A percentile compares a stretch with the other conserved stretches of the same genome.
phyloP scores from a whole-genome alignment of 2,329 filamentous ascomycete species.

The Scorias spongiosa region DNA sequence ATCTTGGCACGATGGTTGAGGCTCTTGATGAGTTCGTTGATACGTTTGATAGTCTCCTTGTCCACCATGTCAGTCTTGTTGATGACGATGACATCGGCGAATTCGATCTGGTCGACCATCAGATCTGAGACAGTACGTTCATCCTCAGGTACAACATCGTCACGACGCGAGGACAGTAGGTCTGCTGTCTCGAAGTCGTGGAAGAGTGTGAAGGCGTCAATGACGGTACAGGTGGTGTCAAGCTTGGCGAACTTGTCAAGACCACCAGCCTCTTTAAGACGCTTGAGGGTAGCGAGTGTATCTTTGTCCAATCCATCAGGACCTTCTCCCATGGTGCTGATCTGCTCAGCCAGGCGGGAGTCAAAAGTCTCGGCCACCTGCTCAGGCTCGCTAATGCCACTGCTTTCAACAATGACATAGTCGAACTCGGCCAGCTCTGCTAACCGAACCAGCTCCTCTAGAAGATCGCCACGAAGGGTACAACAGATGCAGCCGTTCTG shows the following conservation, averaged over 20 bases:
- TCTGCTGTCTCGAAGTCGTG: constrained; percentile 58
- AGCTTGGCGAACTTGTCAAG: constrained; percentile 50
- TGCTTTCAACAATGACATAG: constrained; percentile 59
- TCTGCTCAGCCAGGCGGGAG: constrained; percentile 29
- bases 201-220: constrained; percentile 59
- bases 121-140: constrained; percentile 60
- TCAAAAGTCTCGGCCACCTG: constrained; percentile 64
- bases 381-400: constrained; percentile 56
- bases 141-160: constrained; percentile 51
- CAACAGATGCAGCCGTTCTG: constrained; percentile 56
- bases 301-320: constrained; percentile 6
- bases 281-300: constrained; percentile 12
- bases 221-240: constrained; percentile 57
- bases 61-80: constrained; percentile 54
- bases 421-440: constrained; percentile 49
- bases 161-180: constrained; percentile 47
- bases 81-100: constrained; percentile 56
- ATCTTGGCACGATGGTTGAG: constrained; percentile 54
- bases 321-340: constrained; percentile 17
- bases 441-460: constrained; percentile 53
- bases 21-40: constrained; percentile 24
- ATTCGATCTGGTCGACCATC: constrained; percentile 66
- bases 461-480: constrained; percentile 53
- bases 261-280: constrained; percentile 39
- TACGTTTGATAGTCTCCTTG: constrained; percentile 19